Base-by-base conservation (phyloP, 768 basidiomycete genomes). In the Thelephora ganbajun region DNA sequence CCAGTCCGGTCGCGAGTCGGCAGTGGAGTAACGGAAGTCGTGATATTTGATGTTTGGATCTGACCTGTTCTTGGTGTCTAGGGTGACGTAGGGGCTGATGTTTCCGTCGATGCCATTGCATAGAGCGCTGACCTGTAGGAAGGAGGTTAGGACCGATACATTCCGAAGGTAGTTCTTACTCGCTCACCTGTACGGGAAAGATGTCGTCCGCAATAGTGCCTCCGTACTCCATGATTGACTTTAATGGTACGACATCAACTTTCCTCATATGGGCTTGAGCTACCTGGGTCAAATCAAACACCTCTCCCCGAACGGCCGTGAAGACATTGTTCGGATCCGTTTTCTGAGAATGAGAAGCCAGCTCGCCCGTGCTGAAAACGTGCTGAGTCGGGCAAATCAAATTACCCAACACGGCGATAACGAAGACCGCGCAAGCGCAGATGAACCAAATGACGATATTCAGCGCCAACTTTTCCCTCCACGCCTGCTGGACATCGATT, bases 391-490 rank as follows among this genome's bases (percentile, higher is more conserved):
- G 96, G 59, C 96, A 99, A 62, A 99, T 97, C 50, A 99, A 63
- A 46, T 73, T 62, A 11, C 89, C 90, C 23, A 98, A 70, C 20
- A 93, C 63, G 9, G 88, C 89, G 57, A 98, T 93, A 57, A 99
- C 85, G 63, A 99, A 98, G 43, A 92, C 73, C 0, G 90, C 82
- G 55, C 78, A 79, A n/a, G 63, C 83, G 53, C 92, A 97, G 26
- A 87, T 69, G 58, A 96, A 79, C 94, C 93, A 97, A 56, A 99
- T 98, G 65, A 99, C 69, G 50, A 99, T 64, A 63, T 98, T 97
- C 58, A 97, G 75, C 2, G 90, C 88, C 1, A 97, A 70, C 64
- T 99, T 98, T 66, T 98, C 96, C 50, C 94, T 70, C 96, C 96
- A 99, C 1, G 96, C 96, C 63, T 97, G 91, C 20, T 85, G 78